Percentiles rank a stretch among this genome's conserved stretches.
Evolutionary conservation across 257 asterid species (phyloP).

Genomic region (Rubia yunnanensis): DNA sequence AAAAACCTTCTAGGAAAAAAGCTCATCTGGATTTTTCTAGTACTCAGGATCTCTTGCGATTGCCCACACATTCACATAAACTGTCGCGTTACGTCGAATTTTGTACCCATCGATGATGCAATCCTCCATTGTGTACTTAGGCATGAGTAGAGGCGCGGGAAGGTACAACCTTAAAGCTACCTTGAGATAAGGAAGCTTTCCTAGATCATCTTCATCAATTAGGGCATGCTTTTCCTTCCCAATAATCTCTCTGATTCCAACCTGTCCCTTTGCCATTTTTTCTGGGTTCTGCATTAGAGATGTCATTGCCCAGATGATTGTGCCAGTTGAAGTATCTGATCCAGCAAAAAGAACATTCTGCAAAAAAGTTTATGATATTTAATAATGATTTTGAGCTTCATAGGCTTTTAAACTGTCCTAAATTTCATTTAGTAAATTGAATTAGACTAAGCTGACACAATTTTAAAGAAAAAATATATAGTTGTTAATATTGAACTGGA

Average conservation of each 20-base stretch:
- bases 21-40: neutral
- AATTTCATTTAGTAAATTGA: too few species aligned
- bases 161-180: neutral
- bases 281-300: neutral
- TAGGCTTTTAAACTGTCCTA: too few species aligned
- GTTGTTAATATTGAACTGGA: too few species aligned
- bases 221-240: neutral
- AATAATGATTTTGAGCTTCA: too few species aligned
- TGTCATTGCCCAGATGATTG: slow-evolving; percentile 7
- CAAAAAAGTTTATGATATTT: too few species aligned
- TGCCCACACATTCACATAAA: neutral
- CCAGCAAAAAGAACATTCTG: neutral
- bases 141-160: neutral
- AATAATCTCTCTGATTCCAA: neutral
- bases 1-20: neutral
- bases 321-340: neutral
- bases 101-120: neutral
- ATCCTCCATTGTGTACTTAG: neutral
- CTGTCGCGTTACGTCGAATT: neutral
- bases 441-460: too few species aligned
- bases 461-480: too few species aligned
- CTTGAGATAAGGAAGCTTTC: neutral
- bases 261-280: neutral
- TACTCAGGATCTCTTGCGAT: neutral
- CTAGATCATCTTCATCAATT: neutral